Percentiles rank a stretch among this genome's conserved stretches.
phyloP scores from a whole-genome alignment of 192 early-diverging fungal genomes.

The Coemansia sp. region DNA sequence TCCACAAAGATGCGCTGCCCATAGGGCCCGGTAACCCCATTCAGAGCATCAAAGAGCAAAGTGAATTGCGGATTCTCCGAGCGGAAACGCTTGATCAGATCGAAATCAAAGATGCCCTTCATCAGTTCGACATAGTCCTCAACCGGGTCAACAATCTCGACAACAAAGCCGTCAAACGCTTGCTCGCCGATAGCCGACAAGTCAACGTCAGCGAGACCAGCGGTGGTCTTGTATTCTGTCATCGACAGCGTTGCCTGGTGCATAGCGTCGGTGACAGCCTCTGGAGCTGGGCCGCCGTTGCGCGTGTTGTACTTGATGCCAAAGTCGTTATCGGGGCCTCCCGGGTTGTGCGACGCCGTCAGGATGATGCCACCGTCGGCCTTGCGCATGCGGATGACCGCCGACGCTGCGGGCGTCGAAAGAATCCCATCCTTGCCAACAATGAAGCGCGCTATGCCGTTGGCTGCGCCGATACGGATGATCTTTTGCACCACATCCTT shows the following conservation, averaged over 20 bases:
- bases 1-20: constrained; percentile 80
- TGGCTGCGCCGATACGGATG: constrained; percentile 82
- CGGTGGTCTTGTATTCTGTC: constrained; percentile 64
- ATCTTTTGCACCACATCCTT: constrained; percentile 88
- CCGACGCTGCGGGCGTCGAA: constrained; percentile 94
- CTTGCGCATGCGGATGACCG: constrained; percentile 84
- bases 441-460: constrained; percentile 83
- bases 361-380: constrained; percentile 95
- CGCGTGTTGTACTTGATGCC: constrained; percentile 98
- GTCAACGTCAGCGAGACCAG: constrained; percentile 61
- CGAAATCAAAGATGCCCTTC: constrained; percentile 93
- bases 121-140: constrained; percentile 85
- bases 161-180: constrained; percentile 62
- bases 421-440: constrained; percentile 92
- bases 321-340: constrained; percentile 97
- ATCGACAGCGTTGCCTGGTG: constrained; percentile 81
- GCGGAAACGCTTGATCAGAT: constrained; percentile 79
- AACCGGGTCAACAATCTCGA: constrained; percentile 90
- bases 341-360: constrained; percentile 99
- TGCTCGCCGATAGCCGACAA: constrained; percentile 70
- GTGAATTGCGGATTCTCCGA: constrained; percentile 69
- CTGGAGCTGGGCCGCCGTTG: constrained; percentile 97
- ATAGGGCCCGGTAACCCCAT: constrained; percentile 98
- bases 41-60: constrained; percentile 93
- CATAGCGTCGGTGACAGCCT: constrained; percentile 91